Percentiles rank a stretch among this genome's conserved stretches.
These are phyloP conservation scores for Tricholoma terreum DNA, from an alignment of 768 basidiomycete genomes.

Conservation along the genomic window DNA sequence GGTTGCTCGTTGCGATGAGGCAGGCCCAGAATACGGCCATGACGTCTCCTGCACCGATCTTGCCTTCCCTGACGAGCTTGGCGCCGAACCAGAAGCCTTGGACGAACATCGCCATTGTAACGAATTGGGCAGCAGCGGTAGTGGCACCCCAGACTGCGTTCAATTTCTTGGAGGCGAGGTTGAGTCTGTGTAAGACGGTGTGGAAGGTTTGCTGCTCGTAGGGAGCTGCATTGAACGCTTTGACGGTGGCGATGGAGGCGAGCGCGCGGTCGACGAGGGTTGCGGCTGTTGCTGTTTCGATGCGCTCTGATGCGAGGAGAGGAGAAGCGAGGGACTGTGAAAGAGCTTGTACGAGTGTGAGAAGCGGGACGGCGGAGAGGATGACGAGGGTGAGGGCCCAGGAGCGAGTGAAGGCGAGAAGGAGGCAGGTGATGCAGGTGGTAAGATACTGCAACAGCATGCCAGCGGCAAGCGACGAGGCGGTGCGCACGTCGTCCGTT, in stretches of 20 bases:
- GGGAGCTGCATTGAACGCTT: slow-evolving; percentile 80
- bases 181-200: slow-evolving; percentile 42
- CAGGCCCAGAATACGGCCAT: slow-evolving; percentile 99
- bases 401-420: no score
- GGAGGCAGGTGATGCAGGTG: no score
- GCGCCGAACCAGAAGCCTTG: no score
- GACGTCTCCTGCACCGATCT: no score
- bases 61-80: no score
- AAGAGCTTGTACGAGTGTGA: slow-evolving; percentile 71
- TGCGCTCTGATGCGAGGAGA: slow-evolving; percentile 63
- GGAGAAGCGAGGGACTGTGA: slow-evolving; percentile 71
- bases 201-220: slow-evolving; percentile 45
- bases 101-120: slow-evolving; percentile 91
- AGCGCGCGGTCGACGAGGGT: slow-evolving; percentile 77
- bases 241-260: slow-evolving; percentile 82
- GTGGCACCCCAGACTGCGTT: slow-evolving; percentile 76
- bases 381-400: no score
- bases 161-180: slow-evolving; percentile 47
- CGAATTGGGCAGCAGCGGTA: slow-evolving; percentile 69
- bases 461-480: no score
- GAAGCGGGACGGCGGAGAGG: slow-evolving; percentile 82
- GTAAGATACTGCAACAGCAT: no score
- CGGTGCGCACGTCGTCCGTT: slow-evolving; percentile 70
- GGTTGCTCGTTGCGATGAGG: slow-evolving; percentile 81
- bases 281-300: slow-evolving; percentile 63